Evolutionary conservation across 805 yeast species (phyloP), one percentile per base, ranked within the genome.

Genomic region (Teunomyces pallodes): DNA sequence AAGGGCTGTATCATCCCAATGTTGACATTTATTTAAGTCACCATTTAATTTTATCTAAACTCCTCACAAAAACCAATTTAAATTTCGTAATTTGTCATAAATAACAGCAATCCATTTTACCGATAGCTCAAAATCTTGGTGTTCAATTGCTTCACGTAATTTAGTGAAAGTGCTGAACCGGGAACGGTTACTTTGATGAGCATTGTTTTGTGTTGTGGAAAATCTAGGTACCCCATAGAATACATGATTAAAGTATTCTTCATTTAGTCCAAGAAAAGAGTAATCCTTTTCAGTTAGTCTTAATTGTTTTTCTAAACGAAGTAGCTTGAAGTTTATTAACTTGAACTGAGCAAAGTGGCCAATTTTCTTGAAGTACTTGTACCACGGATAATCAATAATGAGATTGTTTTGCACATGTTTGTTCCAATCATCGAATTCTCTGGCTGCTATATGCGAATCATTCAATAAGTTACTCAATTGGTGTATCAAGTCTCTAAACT

Each of bases 371-470:
- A 73, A 76, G 45, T 77, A 67, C 52, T 77, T 72, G 69, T 84
- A 89, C 90, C 96, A 86, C 1, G 97, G 90, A 56, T 79, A 86
- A 56, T 89, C 97, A 38, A 75, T 68, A 0, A 74, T 65, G 46
- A 83, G 79, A 30, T 77, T 73, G 1, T 67, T 65, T 52, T 81
- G 82, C 26, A 88, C 70, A 1, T 70, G 61, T 3, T 58, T 57
- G 14, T 77, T 74, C 51, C 74, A 74, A 2, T 54, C 57, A 55
- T 87, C 91, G 55, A 79, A 84, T 1, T 54, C 49, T 0, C 48
- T 46, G 1, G 86, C 66, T n/a, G 36, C 30, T 17, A 35, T 17
- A 17, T 57, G 41, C 20, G 43, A 7, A 10, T 51, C 57, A 8
- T 43, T 42, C 14, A 66, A 32, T 8, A 60, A 46, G 2, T 29